Percentiles rank a stretch among this genome's conserved stretches.
Conservation (phyloP, 1,139 yeast species). For the Zygosaccharomyces sapae region DNA sequence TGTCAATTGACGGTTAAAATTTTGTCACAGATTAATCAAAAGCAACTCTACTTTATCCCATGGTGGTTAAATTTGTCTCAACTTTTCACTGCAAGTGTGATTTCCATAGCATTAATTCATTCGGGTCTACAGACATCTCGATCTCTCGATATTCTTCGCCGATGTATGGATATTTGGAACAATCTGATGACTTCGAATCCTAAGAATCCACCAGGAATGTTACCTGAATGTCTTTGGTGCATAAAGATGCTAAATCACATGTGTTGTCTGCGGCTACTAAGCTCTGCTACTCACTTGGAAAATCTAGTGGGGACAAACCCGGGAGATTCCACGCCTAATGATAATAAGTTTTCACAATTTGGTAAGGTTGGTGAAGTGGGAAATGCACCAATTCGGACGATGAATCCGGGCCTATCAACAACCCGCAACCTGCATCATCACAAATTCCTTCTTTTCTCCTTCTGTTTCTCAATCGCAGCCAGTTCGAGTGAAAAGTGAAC, state of each 20-base stretch:
- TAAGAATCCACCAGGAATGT: slow-evolving; percentile 43
- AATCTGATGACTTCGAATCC: slow-evolving; percentile 19
- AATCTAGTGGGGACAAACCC: slow-evolving; percentile 49
- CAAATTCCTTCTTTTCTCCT: too few species aligned
- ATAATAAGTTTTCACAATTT: slow-evolving; percentile 46
- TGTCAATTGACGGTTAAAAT: slow-evolving; percentile 40
- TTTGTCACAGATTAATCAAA: slow-evolving; percentile 38
- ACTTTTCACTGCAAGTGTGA: slow-evolving; percentile 47
- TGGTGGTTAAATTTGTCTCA: slow-evolving; percentile 53
- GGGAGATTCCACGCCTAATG: slow-evolving; percentile 53
- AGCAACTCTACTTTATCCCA: slow-evolving; percentile 43
- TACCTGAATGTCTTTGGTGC: slow-evolving; percentile 62
- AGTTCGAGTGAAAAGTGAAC: background rate
- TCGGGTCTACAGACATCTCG: slow-evolving; percentile 35
- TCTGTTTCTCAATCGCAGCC: background rate
- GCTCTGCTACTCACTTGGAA: slow-evolving; percentile 40
- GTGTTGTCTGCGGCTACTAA: slow-evolving; percentile 45
- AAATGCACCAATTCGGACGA: slow-evolving; percentile 11
- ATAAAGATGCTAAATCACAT: slow-evolving; percentile 54
- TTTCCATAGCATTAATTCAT: slow-evolving; percentile 45
- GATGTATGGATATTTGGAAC: slow-evolving; percentile 31
- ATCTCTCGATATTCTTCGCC: slow-evolving; percentile 23
- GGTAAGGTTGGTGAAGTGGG: slow-evolving; percentile 37
- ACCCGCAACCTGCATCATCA: too few species aligned
- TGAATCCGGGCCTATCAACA: background rate